Conservation (phyloP, 495 filamentous ascomycete species). For the Cercophora samala region DNA sequence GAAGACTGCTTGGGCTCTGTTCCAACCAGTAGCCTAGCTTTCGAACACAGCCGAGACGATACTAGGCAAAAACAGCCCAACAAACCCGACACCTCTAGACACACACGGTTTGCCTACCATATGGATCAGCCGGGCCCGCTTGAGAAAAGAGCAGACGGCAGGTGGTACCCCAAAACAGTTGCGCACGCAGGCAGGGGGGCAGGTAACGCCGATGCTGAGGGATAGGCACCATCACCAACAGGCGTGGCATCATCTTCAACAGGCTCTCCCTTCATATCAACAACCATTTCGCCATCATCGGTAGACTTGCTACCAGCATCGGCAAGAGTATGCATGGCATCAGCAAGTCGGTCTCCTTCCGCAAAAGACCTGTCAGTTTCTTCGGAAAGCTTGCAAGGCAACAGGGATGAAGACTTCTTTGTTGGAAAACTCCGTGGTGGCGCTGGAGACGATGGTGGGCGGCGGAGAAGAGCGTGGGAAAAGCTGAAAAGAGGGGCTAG, state of each 20-base stretch:
- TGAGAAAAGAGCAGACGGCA: neutral
- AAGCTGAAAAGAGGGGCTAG: neutral
- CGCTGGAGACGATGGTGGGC: neutral
- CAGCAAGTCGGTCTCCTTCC: too few species aligned
- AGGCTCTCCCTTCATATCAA: too few species aligned
- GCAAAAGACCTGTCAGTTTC: too few species aligned
- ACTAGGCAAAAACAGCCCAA: neutral
- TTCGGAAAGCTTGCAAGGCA: neutral
- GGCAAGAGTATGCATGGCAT: too few species aligned
- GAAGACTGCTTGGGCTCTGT: too few species aligned
- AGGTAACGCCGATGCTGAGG: neutral
- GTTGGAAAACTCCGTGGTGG: neutral
- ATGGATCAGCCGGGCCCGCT: neutral
- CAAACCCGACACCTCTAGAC: neutral
- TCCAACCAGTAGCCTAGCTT: too few species aligned
- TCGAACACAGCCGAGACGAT: too few species aligned
- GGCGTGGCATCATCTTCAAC: neutral
- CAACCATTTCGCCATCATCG: too few species aligned
- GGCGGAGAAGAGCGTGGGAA: neutral
- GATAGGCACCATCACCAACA: neutral
- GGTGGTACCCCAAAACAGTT: neutral
- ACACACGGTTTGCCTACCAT: neutral
- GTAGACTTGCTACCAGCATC: too few species aligned
- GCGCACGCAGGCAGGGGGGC: neutral
- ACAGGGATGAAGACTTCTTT: neutral